Conservation (phyloP, 257 asterid genomes). For the Solanum infundibuliforme region DNA sequence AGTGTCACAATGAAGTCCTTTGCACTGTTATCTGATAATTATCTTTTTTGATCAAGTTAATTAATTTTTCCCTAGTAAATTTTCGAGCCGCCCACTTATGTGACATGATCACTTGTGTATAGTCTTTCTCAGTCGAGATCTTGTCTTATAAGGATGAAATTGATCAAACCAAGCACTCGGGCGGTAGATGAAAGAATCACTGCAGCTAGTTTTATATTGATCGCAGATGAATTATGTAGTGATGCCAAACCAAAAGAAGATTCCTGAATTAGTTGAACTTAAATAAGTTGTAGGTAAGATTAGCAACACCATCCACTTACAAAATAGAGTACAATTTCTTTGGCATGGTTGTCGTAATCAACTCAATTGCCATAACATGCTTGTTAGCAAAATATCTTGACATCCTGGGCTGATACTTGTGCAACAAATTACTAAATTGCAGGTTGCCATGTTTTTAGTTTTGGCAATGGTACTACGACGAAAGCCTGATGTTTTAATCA, state of each 20-base stretch:
- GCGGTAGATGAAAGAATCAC: not conserved
- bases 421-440: conserved; percentile 9
- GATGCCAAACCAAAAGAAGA: not conserved
- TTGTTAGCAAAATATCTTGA: not conserved
- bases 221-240: not conserved
- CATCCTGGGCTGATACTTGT: not conserved
- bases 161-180: not conserved
- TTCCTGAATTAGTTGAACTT: not conserved
- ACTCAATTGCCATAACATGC: not conserved
- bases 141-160: not conserved
- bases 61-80: not conserved
- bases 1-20: not conserved
- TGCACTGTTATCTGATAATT: not conserved
- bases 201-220: not conserved
- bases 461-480: conserved; percentile 65
- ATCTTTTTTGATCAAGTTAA: not conserved
- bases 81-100: not conserved
- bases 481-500: conserved; percentile 59
- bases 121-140: not conserved
- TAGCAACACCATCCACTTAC: not conserved
- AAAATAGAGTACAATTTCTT: not conserved
- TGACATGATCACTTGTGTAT: not conserved
- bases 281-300: not conserved
- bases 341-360: not conserved
- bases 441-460: conserved; percentile 74